These are phyloP conservation scores for Exophiala spinifera DNA, from an alignment of 2,329 filamentous ascomycete species.

Conservation along the genomic window DNA sequence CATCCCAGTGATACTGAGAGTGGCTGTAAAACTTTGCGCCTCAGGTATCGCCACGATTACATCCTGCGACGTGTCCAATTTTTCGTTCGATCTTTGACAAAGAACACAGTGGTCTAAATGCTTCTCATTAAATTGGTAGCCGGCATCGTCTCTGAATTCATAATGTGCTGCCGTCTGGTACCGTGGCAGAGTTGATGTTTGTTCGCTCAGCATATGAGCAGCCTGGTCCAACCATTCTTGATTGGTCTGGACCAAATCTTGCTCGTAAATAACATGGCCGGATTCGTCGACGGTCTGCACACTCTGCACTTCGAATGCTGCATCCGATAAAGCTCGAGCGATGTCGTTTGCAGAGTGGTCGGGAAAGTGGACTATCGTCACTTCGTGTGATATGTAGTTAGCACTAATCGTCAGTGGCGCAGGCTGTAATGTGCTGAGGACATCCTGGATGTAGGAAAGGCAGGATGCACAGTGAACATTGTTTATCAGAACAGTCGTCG, in stretches of 20 bases:
- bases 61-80: slow-evolving; percentile 7
- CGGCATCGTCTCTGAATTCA: too few species aligned
- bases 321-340: slow-evolving; percentile 39
- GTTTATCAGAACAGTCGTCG: slow-evolving; percentile 42
- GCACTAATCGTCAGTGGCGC: slow-evolving; percentile 34
- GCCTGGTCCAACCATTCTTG: slow-evolving; percentile 12
- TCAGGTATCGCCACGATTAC: slow-evolving; percentile 10
- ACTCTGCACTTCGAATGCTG: slow-evolving; percentile 47
- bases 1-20: slow-evolving; percentile 53
- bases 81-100: slow-evolving; percentile 10
- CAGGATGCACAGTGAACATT: slow-evolving; percentile 50
- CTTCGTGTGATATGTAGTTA: slow-evolving; percentile 43
- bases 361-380: slow-evolving; percentile 41
- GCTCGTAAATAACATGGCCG: slow-evolving; percentile 34
- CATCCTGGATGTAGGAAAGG: slow-evolving; percentile 43
- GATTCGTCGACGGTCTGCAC: slow-evolving; percentile 38
- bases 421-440: slow-evolving; percentile 36
- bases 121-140: too few species aligned
- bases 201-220: slow-evolving; percentile 10
- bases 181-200: slow-evolving; percentile 6
- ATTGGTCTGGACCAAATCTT: slow-evolving; percentile 31
- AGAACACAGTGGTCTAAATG: slow-evolving; percentile 26
- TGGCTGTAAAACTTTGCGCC: slow-evolving; percentile 34
- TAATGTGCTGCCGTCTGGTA: slow-evolving; percentile 9
- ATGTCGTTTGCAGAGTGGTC: slow-evolving; percentile 35